Evolutionary conservation across 2,329 filamentous ascomycete species (phyloP).

Genomic region (Aspergillus sp.): DNA sequence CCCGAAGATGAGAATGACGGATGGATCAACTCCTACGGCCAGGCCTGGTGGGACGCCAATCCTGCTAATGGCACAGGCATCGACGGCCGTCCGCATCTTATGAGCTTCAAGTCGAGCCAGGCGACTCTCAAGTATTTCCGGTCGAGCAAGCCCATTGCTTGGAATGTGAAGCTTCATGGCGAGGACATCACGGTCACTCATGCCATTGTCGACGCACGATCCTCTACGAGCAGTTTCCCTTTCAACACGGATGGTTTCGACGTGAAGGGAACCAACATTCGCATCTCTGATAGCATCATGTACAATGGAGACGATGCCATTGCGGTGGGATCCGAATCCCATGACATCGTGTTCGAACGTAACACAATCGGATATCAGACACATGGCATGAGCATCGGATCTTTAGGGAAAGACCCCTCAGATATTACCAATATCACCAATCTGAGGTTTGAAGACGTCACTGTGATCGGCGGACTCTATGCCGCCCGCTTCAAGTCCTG

Average conservation of each 20-base stretch:
- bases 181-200: conserved; percentile 42
- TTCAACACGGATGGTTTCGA: conserved; percentile 44
- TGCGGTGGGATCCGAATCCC: conserved; percentile 38
- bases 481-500: conserved; percentile 48
- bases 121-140: conserved; percentile 42
- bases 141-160: conserved; percentile 46
- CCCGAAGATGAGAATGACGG: conserved; percentile 38
- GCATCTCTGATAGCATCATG: conserved; percentile 32
- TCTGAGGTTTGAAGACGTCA: conserved; percentile 45
- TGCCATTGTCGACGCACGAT: conserved; percentile 40
- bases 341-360: conserved; percentile 40
- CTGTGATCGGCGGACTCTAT: conserved; percentile 43
- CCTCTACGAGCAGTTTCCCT: conserved; percentile 37
- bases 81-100: conserved; percentile 41
- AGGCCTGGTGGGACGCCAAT: conserved; percentile 49
- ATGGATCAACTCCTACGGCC: conserved; percentile 49
- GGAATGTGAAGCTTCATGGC: conserved; percentile 42
- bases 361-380: conserved; percentile 46
- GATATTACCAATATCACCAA: conserved; percentile 42
- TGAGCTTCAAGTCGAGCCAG: conserved; percentile 39
- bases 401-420: conserved; percentile 39
- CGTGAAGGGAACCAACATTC: conserved; percentile 29
- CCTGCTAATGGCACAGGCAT: conserved; percentile 39
- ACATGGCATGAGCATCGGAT: conserved; percentile 47
- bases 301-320: conserved; percentile 49